Evolutionary conservation across 139 green algal species (phyloP).

Genomic region (Chlorella sorokiniana): DNA sequence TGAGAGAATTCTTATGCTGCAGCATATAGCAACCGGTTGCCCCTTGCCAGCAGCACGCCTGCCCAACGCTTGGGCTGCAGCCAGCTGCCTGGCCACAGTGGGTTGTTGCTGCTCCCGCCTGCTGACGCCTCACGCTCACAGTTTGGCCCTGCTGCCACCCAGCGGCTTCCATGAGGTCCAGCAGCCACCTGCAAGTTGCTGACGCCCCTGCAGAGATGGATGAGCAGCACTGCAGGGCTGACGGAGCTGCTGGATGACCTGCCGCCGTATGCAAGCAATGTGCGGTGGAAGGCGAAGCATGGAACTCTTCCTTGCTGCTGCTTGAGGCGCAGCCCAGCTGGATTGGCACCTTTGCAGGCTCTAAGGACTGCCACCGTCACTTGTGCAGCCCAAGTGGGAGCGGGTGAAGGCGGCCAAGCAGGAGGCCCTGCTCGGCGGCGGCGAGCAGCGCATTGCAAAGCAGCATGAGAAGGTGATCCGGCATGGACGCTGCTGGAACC

Average conservation of each 20-base stretch:
- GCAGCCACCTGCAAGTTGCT: background rate
- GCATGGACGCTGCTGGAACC: constrained; percentile 35
- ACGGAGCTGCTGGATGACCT: constrained; percentile 5
- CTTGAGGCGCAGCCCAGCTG: background rate
- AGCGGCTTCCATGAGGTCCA: background rate
- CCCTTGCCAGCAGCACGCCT: no score
- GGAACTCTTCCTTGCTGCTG: no score
- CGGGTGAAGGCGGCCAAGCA: constrained; percentile 22
- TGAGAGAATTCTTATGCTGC: no score
- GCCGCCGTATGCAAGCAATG: constrained; percentile 14
- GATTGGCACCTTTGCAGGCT: no score
- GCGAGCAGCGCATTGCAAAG: constrained; percentile 20
- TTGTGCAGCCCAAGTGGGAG: constrained; percentile 32
- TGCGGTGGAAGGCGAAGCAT: background rate
- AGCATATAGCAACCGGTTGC: background rate
- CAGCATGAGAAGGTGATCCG: constrained; percentile 57
- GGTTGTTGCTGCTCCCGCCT: background rate
- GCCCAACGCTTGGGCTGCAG: background rate
- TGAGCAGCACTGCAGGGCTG: background rate
- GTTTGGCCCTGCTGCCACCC: no score
- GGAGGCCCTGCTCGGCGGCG: constrained; percentile 35
- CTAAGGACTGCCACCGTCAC: no score
- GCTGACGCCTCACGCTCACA: background rate
- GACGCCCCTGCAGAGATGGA: background rate
- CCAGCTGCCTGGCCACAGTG: background rate